Evolutionary conservation across 2,329 filamentous ascomycete species (phyloP).

Genomic region (Boeremia exigua): DNA sequence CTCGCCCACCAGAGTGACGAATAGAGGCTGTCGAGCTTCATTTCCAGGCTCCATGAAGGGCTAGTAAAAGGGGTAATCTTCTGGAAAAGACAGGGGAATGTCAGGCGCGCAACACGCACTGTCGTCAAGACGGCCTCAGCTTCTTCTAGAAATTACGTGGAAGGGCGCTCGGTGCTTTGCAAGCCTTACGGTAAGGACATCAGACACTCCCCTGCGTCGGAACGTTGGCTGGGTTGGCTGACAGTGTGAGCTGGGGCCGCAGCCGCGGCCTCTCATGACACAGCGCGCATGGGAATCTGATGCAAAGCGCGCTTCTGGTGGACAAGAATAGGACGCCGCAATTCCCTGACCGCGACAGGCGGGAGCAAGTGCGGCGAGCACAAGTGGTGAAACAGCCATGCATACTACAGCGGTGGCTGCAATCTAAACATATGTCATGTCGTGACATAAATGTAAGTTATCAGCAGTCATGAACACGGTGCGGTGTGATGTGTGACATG

Average conservation of each 20-base stretch:
- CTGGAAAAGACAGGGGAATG: conserved; percentile 45
- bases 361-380: conserved; percentile 24
- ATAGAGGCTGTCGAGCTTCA: conserved; percentile 21
- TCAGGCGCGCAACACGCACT: conserved; percentile 33
- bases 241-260: conserved; percentile 36
- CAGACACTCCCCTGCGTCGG: conserved; percentile 38
- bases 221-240: conserved; percentile 32
- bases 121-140: conserved; percentile 28
- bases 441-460: neutral
- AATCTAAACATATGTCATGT: conserved; percentile 27
- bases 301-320: conserved; percentile 32
- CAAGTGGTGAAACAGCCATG: conserved; percentile 43
- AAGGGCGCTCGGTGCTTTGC: conserved; percentile 39
- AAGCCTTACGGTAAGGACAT: conserved; percentile 37
- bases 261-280: conserved; percentile 40
- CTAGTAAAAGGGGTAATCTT: conserved; percentile 46
- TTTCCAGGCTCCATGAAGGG: conserved; percentile 24
- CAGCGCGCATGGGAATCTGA: conserved; percentile 35
- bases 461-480: neutral
- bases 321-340: conserved; percentile 41
- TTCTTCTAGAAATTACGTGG: conserved; percentile 47
- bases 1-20: conserved; percentile 24
- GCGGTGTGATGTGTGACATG: neutral
- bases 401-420: conserved; percentile 33
- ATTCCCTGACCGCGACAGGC: conserved; percentile 26